Base-by-base conservation (phyloP, 805 yeast species). In the Metschnikowia drakensbergensis region DNA sequence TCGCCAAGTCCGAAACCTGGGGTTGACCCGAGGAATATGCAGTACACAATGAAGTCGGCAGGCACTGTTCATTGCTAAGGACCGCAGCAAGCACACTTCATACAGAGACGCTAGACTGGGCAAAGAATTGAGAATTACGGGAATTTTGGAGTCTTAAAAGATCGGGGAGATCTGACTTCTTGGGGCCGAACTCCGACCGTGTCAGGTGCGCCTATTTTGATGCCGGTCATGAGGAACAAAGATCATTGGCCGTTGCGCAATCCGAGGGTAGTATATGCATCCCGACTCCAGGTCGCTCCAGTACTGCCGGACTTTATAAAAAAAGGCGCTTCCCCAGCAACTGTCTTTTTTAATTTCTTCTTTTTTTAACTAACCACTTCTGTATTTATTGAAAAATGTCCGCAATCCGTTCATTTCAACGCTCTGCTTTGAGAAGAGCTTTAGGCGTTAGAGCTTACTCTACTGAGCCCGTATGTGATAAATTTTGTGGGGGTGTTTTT, bases 381-480 rank as follows among this genome's bases (percentile, higher is more conserved):
- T 48, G 49, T 46, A 42, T 48, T 30, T 40, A 48, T 48, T 43
- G 37, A 39, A 58, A 43, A 37, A 65, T 67, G 70, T 66, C 71
- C 50, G 64, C 69, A 35, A 54, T 68, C 50, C 69, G 71, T 61
- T 63, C 71, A 47, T 55, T 67, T 49, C 67, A 67, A 59, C 69
- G 69, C 52, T 63, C 72, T 37, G 59, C 71, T 46, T 55, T 55
- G 50, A 55, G 46, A 49, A 55, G 58, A 53, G 58, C 58, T 23
- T 46, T 55, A 38, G 58, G 58, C 42, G 46, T 51, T 34, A 57
- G 58, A 55, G 52, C 58, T 49, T 55, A 55, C 39, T 55, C 60
- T 37, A 55, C 60, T 40, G 60, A 57, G 55, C 60, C 58, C 40
- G 58, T 58, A 57, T 57, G 66, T 63, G 49, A 33, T 57, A 53